Percentiles rank a stretch among this genome's conserved stretches.
Evolutionary conservation across 106 monocot genomes (phyloP).

Genomic region (Apostasia ramifera): DNA sequence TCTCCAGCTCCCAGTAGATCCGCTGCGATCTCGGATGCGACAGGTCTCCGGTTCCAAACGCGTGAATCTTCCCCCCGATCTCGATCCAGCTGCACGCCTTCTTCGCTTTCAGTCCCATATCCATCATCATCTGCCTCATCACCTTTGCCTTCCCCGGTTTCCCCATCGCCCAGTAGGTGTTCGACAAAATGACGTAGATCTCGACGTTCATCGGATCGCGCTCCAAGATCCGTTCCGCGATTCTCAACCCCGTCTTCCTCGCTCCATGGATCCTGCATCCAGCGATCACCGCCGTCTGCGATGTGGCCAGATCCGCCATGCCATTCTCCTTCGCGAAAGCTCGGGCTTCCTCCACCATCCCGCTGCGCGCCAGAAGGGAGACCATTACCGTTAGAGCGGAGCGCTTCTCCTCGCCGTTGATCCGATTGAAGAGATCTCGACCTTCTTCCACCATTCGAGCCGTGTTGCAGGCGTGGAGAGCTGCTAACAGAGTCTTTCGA

Average conservation of each 20-base stretch:
- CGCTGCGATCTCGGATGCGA: constrained; percentile 49
- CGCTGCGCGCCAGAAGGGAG: constrained; percentile 26
- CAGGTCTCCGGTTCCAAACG: constrained; percentile 47
- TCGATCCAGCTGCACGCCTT: constrained; percentile 54
- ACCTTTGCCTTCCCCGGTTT: constrained; percentile 22
- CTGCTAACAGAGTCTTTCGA: constrained; percentile 14
- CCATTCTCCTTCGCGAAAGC: constrained; percentile 19
- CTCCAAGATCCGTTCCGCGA: constrained; percentile 35
- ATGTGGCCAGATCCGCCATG: not conserved
- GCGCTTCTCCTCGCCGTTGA: constrained; percentile 20
- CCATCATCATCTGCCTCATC: constrained; percentile 30
- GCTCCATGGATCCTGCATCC: constrained; percentile 50
- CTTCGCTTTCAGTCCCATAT: constrained; percentile 52
- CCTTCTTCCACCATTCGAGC: constrained; percentile 36
- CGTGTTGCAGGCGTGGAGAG: constrained; percentile 36
- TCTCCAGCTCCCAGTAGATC: constrained; percentile 38
- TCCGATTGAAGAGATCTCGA: constrained; percentile 16
- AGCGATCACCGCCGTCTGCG: constrained; percentile 34
- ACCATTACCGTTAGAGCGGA: constrained; percentile 23
- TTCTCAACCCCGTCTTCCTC: constrained; percentile 29
- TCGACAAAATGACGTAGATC: constrained; percentile 45
- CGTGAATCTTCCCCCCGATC: constrained; percentile 47
- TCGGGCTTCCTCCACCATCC: constrained; percentile 26
- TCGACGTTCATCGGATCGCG: constrained; percentile 53
- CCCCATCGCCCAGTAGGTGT: constrained; percentile 22